Evolutionary conservation across 495 filamentous ascomycete species (phyloP), one percentile per base, ranked within the genome.

Genomic region (Penicillium canariense): DNA sequence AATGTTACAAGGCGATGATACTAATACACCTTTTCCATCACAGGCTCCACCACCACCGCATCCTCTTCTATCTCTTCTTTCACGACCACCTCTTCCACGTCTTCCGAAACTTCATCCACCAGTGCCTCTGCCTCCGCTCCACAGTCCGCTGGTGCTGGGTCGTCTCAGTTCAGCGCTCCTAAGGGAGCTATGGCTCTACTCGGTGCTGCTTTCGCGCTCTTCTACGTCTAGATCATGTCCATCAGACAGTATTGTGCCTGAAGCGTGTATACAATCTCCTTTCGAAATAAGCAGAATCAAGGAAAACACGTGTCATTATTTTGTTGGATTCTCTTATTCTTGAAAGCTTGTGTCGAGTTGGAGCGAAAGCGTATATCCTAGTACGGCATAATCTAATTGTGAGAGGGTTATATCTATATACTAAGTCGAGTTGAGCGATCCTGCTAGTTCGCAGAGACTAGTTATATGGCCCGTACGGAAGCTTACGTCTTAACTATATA

Each of bases 171-270:
- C 10, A 48, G 42, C 42, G 34, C 42, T 35, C 32, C 48, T 26
- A 57, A 28, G 6, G 55, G 48, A 42, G 32, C 11, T 10, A 42
- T 52, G 42, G 49, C 55, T 57, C 10, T 57, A 17, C 34, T 57
- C 34, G 55, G 55, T 48, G 55, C 48, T 48, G 26, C 43, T 47
- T 34, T 52, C 26, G 55, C 48, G 26, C 26, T 57, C 31, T 52
- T 57, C 20, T 27, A 52, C 55, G 18, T 57, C 30, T 53, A 46
- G n/a, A 20, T 46, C 20, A 53, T 36, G 28, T 46, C 26, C 20
- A 46, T 35, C 22, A 9, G 30, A 18, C 40, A 46, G 11, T 45
- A 45, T 45, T 27, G 28, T 38, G 15, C 2, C 17, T 18, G 6
- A 38, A 20, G 15, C 15, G 15, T 38, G 35, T 38, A 15, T 15